Evolutionary conservation across 805 yeast genomes (phyloP), one percentile per base, ranked within the genome.

Genomic region (Sugiyamaella qingdaonensis): DNA sequence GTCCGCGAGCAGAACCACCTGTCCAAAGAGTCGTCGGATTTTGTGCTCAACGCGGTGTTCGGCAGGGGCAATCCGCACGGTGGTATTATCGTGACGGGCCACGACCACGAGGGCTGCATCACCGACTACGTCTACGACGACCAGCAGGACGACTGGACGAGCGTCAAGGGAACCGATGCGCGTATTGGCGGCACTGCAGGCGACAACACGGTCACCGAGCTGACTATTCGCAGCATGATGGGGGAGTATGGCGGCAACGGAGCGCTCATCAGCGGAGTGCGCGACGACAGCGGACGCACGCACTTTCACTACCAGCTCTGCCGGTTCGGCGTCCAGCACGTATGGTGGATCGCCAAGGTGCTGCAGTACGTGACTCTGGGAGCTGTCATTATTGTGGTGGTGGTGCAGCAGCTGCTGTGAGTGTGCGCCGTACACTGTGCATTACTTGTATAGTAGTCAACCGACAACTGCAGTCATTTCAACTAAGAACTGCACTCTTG

Each of bases 101-200:
- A 94, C 69, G 99, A 94, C 65, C 99, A 94, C 64, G 91, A 85
- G 59, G 99, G 99, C 1, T 94, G 99, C 65, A 84, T 82, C 60
- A 79, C 83, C 35, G 76, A 78, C 67, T 88, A 86, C 66, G 61
- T 59, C 37, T 29, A 55, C 27, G 56, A 59, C 14, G 53, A 51
- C 10, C 53, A 55, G 11, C 42, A 52, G 37, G 53, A 39, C 21
- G 43, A 39, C 7, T 39, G 43, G 43, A 80, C 78, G 64, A 74
- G 52, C 35, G 27, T 31, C n/a, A 32, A 24, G 34, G 43, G 32
- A 8, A 34, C 21, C 29, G 44, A 36, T 7, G 24, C 19, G 4
- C 16, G 13, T 16, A 5, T 39, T 2, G 54, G 46, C 19, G 50
- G 58, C 56, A 34, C 19, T 2, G 71, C 24, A 24, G 29, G 10